Percentiles rank a stretch among this genome's conserved stretches.
Conservation (phyloP, 371 early-diverging fungal genomes). For the Apophysomyces trapeziformis region DNA sequence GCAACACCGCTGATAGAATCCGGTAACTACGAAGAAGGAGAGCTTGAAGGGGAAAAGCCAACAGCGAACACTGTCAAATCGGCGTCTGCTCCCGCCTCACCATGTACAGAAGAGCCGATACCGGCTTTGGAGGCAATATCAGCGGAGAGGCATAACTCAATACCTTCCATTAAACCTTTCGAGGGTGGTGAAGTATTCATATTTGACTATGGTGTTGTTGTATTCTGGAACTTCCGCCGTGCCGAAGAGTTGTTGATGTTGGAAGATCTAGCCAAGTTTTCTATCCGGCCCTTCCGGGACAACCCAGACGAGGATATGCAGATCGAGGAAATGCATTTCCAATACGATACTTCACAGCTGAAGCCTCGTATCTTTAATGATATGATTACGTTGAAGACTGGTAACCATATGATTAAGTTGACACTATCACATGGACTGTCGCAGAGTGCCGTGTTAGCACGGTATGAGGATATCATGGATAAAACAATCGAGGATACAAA, state of each 20-base stretch:
- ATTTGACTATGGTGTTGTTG: slow-evolving; percentile 95
- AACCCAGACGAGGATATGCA: slow-evolving; percentile 76
- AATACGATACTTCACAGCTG: slow-evolving; percentile 70
- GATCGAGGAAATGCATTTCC: slow-evolving; percentile 92
- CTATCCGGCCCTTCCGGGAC: slow-evolving; percentile 45
- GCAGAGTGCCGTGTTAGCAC: slow-evolving; percentile 73
- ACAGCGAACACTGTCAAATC: background rate
- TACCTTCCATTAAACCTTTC: slow-evolving; percentile 39
- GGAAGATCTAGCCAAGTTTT: slow-evolving; percentile 67
- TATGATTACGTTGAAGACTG: slow-evolving; percentile 72
- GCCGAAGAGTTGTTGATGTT: slow-evolving; percentile 82
- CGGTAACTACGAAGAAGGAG: background rate
- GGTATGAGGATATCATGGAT: slow-evolving; percentile 73
- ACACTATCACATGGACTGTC: slow-evolving; percentile 70
- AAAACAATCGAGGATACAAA: slow-evolving; percentile 68
- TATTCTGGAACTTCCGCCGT: slow-evolving; percentile 94
- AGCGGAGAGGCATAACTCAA: background rate
- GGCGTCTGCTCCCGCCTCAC: slow-evolving; percentile 14
- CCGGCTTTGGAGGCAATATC: background rate
- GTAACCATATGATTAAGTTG: slow-evolving; percentile 82
- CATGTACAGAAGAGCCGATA: slow-evolving; percentile 8
- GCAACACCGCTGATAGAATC: background rate
- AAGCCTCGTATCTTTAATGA: slow-evolving; percentile 73
- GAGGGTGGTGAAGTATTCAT: slow-evolving; percentile 78
- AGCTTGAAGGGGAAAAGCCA: background rate